phyloP scores from a whole-genome alignment of 345 rosid species.

The Raphanus raphanistrum region DNA sequence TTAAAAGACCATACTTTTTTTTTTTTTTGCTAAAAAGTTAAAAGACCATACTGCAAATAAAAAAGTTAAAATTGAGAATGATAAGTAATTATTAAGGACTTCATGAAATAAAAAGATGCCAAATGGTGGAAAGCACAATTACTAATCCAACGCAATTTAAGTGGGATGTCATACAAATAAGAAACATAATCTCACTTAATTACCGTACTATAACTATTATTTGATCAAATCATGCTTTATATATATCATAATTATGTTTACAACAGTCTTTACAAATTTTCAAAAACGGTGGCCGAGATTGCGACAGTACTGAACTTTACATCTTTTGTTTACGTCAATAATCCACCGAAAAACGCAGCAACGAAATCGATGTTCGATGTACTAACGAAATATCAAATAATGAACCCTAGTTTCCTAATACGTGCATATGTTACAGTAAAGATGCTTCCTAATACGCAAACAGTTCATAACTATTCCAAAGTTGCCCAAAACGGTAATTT shows the following conservation, averaged over 20 bases:
- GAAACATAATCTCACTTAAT: neutral
- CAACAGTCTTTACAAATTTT: conserved; percentile 2
- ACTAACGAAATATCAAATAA: neutral
- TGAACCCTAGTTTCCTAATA: neutral
- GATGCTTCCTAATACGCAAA: neutral
- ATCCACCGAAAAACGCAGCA: conserved; percentile 25
- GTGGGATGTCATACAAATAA: conserved; percentile 6
- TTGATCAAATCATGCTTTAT: conserved; percentile 36
- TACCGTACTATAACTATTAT: conserved; percentile 10
- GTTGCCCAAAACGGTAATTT: neutral
- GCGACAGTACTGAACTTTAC: conserved; percentile 28
- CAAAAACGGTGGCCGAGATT: conserved; percentile 37
- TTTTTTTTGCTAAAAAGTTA: too few species aligned
- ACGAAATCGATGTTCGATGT: conserved; percentile 8
- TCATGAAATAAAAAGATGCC: conserved; percentile 7
- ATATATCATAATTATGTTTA: conserved; percentile 37
- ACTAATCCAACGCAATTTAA: conserved; percentile 6
- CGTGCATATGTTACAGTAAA: too few species aligned
- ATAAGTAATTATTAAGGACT: conserved; percentile 21
- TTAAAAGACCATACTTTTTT: neutral
- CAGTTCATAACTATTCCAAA: neutral
- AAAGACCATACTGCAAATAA: neutral
- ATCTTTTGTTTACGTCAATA: conserved; percentile 11
- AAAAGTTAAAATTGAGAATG: neutral
- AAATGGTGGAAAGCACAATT: conserved; percentile 36